Percentiles rank a stretch among this genome's conserved stretches.
Conservation (phyloP, 805 yeast genomes). For the Komagataella mondaviorum region DNA sequence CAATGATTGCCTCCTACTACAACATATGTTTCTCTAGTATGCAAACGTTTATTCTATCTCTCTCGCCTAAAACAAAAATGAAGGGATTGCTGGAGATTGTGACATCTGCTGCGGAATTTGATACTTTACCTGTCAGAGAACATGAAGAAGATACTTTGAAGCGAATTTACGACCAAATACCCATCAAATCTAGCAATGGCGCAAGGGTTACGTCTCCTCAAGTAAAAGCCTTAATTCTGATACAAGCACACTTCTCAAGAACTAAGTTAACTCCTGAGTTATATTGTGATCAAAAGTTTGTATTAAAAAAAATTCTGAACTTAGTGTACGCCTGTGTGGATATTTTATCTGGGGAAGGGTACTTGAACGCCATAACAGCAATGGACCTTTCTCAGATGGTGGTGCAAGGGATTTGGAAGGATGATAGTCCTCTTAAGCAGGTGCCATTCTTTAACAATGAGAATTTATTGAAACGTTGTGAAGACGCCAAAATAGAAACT, state of each 20-base stretch:
- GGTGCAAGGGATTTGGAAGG: conserved; percentile 76
- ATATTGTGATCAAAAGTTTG: conserved; percentile 35
- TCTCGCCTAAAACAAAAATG: conserved; percentile 43
- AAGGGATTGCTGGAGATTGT: conserved; percentile 51
- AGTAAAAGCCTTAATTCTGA: conserved; percentile 57
- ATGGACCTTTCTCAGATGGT: conserved; percentile 87
- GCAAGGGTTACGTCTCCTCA: conserved; percentile 32
- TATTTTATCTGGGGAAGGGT: conserved; percentile 66
- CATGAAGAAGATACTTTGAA: conserved; percentile 39
- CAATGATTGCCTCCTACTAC: conserved; percentile 66
- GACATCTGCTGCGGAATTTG: conserved; percentile 63
- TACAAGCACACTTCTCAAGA: conserved; percentile 77
- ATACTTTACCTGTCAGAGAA: conserved; percentile 42
- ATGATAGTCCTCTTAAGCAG: conserved; percentile 68
- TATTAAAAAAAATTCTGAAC: conserved; percentile 35
- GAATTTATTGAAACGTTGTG: conserved; percentile 39
- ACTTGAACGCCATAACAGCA: conserved; percentile 60
- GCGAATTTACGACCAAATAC: conserved; percentile 44
- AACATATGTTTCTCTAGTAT: conserved; percentile 53
- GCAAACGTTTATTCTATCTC: conserved; percentile 37
- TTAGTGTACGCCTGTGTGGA: conserved; percentile 63
- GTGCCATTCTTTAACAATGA: conserved; percentile 51
- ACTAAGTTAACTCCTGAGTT: conserved; percentile 49
- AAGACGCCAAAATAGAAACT: conserved; percentile 41
- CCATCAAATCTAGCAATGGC: conserved; percentile 34